Percentiles rank a stretch among this genome's conserved stretches.
phyloP scores from a whole-genome alignment of 2,329 filamentous ascomycete species.

The Monosporascus ibericus region DNA sequence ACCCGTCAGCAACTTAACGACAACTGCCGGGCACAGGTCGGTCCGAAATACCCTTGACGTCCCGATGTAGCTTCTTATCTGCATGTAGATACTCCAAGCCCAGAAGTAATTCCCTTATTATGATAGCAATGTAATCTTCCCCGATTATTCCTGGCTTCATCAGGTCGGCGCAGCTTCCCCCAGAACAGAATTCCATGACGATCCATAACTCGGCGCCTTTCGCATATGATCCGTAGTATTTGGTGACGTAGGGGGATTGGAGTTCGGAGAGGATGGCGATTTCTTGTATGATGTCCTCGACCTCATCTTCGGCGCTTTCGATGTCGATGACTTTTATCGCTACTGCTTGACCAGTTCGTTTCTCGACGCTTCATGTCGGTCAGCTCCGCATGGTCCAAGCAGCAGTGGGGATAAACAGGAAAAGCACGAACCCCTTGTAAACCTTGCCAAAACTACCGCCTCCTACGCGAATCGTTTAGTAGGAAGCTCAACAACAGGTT shows the following conservation, averaged over 20 bases:
- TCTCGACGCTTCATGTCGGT: constrained; percentile 64
- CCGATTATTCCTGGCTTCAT: constrained; percentile 89
- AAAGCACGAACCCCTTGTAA: constrained; percentile 74
- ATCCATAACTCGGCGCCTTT: constrained; percentile 98
- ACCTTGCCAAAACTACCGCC: constrained; percentile 98
- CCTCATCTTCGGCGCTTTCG: constrained; percentile 97
- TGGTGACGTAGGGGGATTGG: constrained; percentile 92
- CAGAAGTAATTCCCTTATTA: constrained; percentile 80
- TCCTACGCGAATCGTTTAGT: constrained; percentile 45
- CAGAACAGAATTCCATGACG: constrained; percentile 98
- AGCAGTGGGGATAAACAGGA: not conserved
- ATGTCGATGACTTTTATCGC: constrained; percentile 99
- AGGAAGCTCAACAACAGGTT: constrained; percentile 5
- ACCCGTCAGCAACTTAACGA: constrained; percentile 11
- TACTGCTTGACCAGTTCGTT: constrained; percentile 84
- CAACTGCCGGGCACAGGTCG: not conserved
- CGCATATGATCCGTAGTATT: constrained; percentile 95
- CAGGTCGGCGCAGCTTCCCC: constrained; percentile 90
- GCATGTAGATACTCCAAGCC: constrained; percentile 89
- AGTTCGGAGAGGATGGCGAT: constrained; percentile 96
- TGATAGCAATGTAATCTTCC: constrained; percentile 96
- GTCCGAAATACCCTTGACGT: constrained; percentile 71
- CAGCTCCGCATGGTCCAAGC: constrained; percentile 5
- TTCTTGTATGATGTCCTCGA: constrained; percentile 98
- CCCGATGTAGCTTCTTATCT: constrained; percentile 92